Evolutionary conservation across 2,329 filamentous ascomycete genomes (phyloP).

Genomic region (Pseudogymnoascus sp.): DNA sequence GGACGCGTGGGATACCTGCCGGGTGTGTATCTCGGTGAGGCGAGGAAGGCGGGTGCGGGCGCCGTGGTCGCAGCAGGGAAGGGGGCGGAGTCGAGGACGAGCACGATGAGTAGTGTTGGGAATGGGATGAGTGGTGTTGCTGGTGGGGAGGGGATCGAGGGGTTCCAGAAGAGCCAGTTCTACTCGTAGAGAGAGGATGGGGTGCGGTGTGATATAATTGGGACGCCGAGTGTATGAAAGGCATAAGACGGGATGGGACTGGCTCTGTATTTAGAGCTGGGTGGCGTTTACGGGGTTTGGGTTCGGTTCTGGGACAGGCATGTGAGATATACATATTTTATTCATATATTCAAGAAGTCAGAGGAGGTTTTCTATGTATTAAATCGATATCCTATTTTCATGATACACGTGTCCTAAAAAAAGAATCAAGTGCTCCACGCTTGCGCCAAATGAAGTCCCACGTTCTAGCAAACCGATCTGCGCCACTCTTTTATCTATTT

Average conservation of each 20-base stretch:
- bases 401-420: neutral
- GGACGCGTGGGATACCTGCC: slow-evolving; percentile 88
- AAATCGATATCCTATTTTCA: neutral
- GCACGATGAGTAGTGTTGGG: slow-evolving; percentile 21
- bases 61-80: slow-evolving; percentile 25
- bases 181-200: slow-evolving; percentile 39
- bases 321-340: neutral
- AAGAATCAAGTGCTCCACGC: neutral
- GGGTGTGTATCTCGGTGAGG: slow-evolving; percentile 77
- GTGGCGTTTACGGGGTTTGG: neutral
- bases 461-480: neutral
- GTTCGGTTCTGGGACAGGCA: neutral
- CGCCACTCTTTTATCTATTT: neutral
- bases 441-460: neutral
- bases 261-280: neutral
- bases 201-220: neutral
- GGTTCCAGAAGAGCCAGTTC: slow-evolving; percentile 63
- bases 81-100: slow-evolving; percentile 38
- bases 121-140: slow-evolving; percentile 35
- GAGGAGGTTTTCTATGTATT: neutral
- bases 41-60: slow-evolving; percentile 42
- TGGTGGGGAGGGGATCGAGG: slow-evolving; percentile 58
- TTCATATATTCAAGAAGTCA: neutral
- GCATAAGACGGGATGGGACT: neutral
- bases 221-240: neutral